Evolutionary conservation across 1,139 yeast genomes (phyloP).

Genomic region (Yarrowia galli): DNA sequence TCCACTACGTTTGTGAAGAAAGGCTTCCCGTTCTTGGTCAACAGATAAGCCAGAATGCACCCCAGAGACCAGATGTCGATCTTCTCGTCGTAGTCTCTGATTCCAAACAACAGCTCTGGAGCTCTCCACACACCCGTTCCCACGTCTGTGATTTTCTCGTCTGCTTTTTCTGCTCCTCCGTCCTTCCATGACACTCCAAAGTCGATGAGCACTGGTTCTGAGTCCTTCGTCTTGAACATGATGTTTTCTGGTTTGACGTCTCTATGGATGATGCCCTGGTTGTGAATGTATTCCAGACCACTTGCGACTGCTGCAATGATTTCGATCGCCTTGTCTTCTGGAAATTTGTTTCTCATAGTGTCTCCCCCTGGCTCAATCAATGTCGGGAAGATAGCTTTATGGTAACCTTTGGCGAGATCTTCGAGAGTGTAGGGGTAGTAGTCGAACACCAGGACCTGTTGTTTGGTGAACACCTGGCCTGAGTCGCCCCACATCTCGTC

Average conservation of each 20-base stretch:
- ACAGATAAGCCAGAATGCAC: conserved; percentile 67
- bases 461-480: neutral
- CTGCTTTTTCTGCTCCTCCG: conserved; percentile 53
- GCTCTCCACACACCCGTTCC: conserved; percentile 82
- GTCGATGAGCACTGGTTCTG: conserved; percentile 58
- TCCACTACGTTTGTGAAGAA: conserved; percentile 43
- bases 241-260: conserved; percentile 78
- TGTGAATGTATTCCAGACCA: conserved; percentile 67
- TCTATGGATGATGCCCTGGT: conserved; percentile 67
- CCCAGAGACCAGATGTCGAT: conserved; percentile 88
- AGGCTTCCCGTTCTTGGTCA: conserved; percentile 50
- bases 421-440: conserved; percentile 51
- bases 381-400: conserved; percentile 57
- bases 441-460: conserved; percentile 55
- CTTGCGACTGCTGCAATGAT: conserved; percentile 49
- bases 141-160: conserved; percentile 67
- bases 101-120: conserved; percentile 81
- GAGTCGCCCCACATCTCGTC: conserved; percentile 48
- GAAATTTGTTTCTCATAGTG: conserved; percentile 79
- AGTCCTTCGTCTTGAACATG: conserved; percentile 59
- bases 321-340: conserved; percentile 53
- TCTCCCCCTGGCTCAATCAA: conserved; percentile 85
- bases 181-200: conserved; percentile 74
- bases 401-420: conserved; percentile 49
- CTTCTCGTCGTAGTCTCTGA: conserved; percentile 63